Percentiles rank a stretch among this genome's conserved stretches.
phyloP scores from a whole-genome alignment of 2,329 filamentous ascomycete genomes.

The Onygena corvina region DNA sequence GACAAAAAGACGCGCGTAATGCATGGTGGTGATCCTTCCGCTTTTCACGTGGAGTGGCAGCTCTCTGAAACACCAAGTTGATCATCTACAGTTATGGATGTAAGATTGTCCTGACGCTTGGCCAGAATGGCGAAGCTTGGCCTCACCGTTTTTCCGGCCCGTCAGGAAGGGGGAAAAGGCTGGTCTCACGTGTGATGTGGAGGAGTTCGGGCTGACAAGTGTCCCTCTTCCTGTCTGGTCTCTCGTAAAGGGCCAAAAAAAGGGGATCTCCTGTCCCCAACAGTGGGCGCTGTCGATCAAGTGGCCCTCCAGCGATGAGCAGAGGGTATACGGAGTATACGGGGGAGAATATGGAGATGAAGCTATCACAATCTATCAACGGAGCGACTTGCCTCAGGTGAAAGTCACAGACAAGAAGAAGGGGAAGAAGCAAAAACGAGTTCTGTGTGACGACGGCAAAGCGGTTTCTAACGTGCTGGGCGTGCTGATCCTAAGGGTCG shows the following conservation, averaged over 20 bases:
- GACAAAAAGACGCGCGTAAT: constrained; percentile 1
- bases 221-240: not conserved
- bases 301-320: no score
- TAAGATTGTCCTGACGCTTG: no score
- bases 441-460: not conserved
- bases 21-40: constrained; percentile 3
- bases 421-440: not conserved
- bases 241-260: no score
- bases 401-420: not conserved
- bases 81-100: no score
- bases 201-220: not conserved
- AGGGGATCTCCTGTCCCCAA: no score
- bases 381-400: no score
- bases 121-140: not conserved
- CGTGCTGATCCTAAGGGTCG: not conserved
- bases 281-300: no score
- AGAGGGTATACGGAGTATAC: no score
- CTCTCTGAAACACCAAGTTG: constrained; percentile 6
- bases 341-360: no score
- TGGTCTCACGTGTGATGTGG: constrained; percentile 2
- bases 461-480: not conserved
- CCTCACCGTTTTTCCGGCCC: not conserved
- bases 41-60: constrained; percentile 6
- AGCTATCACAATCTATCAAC: no score
- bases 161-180: not conserved